phyloP scores from a whole-genome alignment of 129 eudicot species.

The Tanacetum coccineum region DNA sequence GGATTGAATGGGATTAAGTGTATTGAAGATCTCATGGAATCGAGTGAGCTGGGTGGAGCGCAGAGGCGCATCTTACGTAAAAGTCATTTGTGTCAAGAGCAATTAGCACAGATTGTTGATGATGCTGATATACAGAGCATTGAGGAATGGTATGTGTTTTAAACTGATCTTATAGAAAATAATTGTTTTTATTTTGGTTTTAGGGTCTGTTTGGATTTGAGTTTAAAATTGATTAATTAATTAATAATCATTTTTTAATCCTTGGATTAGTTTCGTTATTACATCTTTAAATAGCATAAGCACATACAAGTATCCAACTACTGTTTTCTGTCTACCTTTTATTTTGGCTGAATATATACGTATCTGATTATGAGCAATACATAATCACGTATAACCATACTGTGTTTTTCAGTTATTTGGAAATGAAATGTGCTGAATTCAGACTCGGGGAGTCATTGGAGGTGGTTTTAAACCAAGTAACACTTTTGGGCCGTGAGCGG shows the following conservation, averaged over 20 bases:
- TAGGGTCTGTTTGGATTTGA: background rate
- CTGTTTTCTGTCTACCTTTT: background rate
- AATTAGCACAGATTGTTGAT: slow-evolving; percentile 52
- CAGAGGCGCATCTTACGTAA: slow-evolving; percentile 50
- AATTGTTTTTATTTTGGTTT: background rate
- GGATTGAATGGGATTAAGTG: slow-evolving; percentile 62
- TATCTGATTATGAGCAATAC: background rate
- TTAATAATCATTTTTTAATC: slow-evolving; percentile 7
- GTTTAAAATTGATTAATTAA: background rate
- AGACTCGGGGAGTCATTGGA: slow-evolving; percentile 74
- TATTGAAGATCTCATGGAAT: slow-evolving; percentile 50
- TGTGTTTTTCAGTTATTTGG: slow-evolving; percentile 51
- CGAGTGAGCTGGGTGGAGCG: slow-evolving; percentile 46
- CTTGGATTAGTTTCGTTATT: background rate
- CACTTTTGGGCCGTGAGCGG: slow-evolving; percentile 56
- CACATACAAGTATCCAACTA: background rate
- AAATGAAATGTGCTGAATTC: slow-evolving; percentile 54
- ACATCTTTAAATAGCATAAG: background rate
- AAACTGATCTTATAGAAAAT: background rate
- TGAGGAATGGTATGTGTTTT: slow-evolving; percentile 67
- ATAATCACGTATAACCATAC: background rate
- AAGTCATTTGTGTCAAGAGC: slow-evolving; percentile 64
- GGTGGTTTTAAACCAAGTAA: slow-evolving; percentile 74
- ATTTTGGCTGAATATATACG: background rate
- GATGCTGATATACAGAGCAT: slow-evolving; percentile 67